A percentile compares a stretch with the other conserved stretches of the same genome.
These are phyloP conservation scores for Salix brachista DNA, from an alignment of 345 rosid species.

Conservation along the genomic window DNA sequence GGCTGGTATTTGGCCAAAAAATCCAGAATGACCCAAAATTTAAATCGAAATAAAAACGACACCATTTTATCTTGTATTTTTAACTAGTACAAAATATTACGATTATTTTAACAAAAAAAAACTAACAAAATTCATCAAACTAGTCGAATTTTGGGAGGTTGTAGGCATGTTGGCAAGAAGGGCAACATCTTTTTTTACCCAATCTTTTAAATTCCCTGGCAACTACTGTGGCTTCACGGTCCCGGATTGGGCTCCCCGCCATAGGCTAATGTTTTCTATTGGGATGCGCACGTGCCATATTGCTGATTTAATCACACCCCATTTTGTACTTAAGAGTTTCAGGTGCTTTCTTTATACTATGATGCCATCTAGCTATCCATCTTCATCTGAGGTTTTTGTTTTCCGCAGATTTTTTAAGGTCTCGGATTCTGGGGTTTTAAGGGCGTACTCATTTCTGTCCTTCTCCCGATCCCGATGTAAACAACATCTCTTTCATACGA, in stretches of 20 bases:
- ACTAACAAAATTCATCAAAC: neutral
- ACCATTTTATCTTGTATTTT: too few relatives aligned
- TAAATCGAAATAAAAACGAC: too few relatives aligned
- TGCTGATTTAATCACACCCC: constrained; percentile 4
- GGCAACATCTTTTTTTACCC: constrained; percentile 2
- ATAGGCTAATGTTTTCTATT: neutral
- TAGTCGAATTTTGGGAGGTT: neutral
- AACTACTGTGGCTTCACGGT: constrained; percentile 23
- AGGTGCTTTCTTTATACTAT: constrained; percentile 16
- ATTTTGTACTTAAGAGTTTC: constrained; percentile 20
- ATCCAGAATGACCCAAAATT: too few relatives aligned
- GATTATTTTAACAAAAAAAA: too few relatives aligned
- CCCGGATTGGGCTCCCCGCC: constrained; percentile 29
- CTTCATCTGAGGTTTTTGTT: constrained; percentile 11
- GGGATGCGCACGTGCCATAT: constrained; percentile 27
- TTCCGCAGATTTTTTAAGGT: neutral
- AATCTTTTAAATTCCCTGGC: neutral
- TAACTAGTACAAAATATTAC: too few relatives aligned
- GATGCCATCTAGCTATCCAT: neutral
- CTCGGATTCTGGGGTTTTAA: too few relatives aligned
- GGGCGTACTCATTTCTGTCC: neutral
- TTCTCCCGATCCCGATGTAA: constrained; percentile 8
- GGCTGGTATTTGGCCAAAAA: too few relatives aligned
- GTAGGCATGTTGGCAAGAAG: constrained; percentile 24
- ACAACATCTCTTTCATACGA: constrained; percentile 18